Conservation (phyloP, 768 basidiomycete species). For the Terana coerulea region DNA sequence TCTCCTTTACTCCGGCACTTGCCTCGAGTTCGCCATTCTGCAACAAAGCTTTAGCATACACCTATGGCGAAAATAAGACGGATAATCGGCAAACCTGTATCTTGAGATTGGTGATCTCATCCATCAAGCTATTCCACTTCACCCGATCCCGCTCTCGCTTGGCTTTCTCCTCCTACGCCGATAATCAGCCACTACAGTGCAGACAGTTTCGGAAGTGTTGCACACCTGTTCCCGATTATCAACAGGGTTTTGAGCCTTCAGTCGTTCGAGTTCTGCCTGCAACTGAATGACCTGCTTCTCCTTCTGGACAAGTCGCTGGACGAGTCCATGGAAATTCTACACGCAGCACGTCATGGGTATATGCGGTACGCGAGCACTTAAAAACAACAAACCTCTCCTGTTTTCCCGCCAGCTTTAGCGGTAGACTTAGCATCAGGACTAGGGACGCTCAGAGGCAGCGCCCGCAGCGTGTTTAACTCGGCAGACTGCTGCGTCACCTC, state of each 20-base stretch:
- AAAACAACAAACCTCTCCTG: slow-evolving; percentile 49
- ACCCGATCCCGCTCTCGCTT: slow-evolving; percentile 72
- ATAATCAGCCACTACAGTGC: neutral
- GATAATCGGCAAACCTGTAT: slow-evolving; percentile 45
- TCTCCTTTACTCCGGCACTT: slow-evolving; percentile 50
- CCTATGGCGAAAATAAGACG: neutral
- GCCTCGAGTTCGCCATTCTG: slow-evolving; percentile 56
- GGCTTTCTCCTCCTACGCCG: slow-evolving; percentile 60
- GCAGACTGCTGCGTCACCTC: slow-evolving; percentile 62
- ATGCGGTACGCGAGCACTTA: neutral
- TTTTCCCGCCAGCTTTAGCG: slow-evolving; percentile 42
- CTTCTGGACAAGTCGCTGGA: slow-evolving; percentile 78
- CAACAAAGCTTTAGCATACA: neutral
- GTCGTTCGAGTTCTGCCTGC: slow-evolving; percentile 63
- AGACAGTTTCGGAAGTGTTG: slow-evolving; percentile 4
- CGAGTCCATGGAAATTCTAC: slow-evolving; percentile 67
- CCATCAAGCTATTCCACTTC: slow-evolving; percentile 68
- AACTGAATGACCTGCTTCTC: slow-evolving; percentile 81
- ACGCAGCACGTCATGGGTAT: neutral
- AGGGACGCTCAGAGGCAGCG: slow-evolving; percentile 33
- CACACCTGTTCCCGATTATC: slow-evolving; percentile 61
- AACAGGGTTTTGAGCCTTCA: slow-evolving; percentile 53
- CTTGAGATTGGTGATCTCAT: slow-evolving; percentile 72
- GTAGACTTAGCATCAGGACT: slow-evolving; percentile 34
- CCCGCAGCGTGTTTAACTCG: slow-evolving; percentile 62